Evolutionary conservation across 1,284 basidiomycete species (phyloP), one percentile per base, ranked within the genome.

Genomic region (Trichosporon inkin): DNA sequence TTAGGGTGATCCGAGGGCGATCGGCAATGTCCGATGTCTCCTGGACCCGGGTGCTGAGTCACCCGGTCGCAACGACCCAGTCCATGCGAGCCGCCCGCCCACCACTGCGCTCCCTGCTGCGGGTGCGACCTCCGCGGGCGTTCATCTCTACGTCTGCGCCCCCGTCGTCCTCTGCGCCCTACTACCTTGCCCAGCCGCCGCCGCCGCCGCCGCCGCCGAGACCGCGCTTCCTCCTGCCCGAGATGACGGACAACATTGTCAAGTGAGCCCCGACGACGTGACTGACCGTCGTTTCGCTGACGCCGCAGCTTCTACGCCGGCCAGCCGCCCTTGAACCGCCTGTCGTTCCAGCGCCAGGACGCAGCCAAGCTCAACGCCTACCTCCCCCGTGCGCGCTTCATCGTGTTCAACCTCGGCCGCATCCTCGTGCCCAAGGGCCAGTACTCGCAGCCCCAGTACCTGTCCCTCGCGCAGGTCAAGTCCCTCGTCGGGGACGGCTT

Each of bases 261-360:
- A 77, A 78, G 76, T 78, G 55, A 58, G 73, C 60, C 32, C 14
- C 32, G 37, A 10, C 28, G 32, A 10, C n/a, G 38, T 41, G 14
- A 41, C 39, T 56, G 52, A 60, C 24, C 20, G 38, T 17, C 40
- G 28, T 8, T 35, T 7, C 19, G 22, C 38, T 13, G 6, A 57
- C 44, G 24, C n/a, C 20, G 7, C 64, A 88, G 88, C 74, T 85
- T 86, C 79, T 85, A 87, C 69, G 82, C 85, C 53, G 90, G 89
- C 53, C 88, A 88, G 59, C 78, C 78, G 14, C 88, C 90, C 16
- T 80, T 93, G 39, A 95, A 94, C 76, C 85, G 92, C 36, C 82
- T 94, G 24, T 87, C 89, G 0, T 95, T 91, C 87, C 82, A 92
- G 58, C 83, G 92, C 28, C 79, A 86, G 17, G 88, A 87, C 6